Percentiles rank a stretch among this genome's conserved stretches.
These are phyloP conservation scores for Sphagnum tenellum DNA, from an alignment of 225 moss, liverwort and hornwort genomes.

Conservation along the genomic window DNA sequence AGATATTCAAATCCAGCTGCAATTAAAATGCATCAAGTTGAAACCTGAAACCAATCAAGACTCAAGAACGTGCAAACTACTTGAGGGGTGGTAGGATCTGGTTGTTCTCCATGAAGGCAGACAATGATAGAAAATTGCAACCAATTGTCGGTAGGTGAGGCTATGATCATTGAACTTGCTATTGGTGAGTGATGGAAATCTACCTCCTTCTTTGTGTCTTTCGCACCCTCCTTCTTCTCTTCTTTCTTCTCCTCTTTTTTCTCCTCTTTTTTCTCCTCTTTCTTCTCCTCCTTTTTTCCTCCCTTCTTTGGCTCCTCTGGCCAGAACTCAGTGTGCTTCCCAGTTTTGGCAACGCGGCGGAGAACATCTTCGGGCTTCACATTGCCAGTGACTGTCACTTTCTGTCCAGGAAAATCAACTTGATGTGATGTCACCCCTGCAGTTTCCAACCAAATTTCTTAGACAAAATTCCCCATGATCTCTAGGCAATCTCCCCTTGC, in stretches of 20 bases:
- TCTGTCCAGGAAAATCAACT: constrained; percentile 20
- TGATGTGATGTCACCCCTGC: constrained; percentile 12
- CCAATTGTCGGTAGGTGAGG: too few species aligned
- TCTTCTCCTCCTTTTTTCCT: background rate
- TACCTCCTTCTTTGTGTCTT: constrained; percentile 14
- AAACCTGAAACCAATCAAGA: too few species aligned
- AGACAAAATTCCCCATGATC: too few species aligned
- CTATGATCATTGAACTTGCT: too few species aligned
- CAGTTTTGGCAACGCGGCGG: constrained; percentile 40
- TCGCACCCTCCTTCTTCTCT: constrained; percentile 3
- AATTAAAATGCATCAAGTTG: too few species aligned
- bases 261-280: constrained; percentile 10
- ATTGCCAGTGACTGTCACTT: constrained; percentile 28
- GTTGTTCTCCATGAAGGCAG: too few species aligned
- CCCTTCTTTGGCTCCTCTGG: constrained; percentile 15
- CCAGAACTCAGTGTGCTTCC: constrained; percentile 31
- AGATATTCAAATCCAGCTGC: too few species aligned
- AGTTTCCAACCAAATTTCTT: background rate
- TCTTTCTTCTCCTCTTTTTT: constrained; percentile 19
- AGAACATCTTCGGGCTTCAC: constrained; percentile 25
- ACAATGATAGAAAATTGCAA: too few species aligned
- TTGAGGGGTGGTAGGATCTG: too few species aligned
- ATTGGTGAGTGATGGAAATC: too few species aligned
- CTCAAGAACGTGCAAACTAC: too few species aligned
- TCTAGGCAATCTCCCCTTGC: too few species aligned